Evolutionary conservation across 1,284 basidiomycete species (phyloP), one percentile per base, ranked within the genome.

Genomic region (Ceratobasidium sp.): DNA sequence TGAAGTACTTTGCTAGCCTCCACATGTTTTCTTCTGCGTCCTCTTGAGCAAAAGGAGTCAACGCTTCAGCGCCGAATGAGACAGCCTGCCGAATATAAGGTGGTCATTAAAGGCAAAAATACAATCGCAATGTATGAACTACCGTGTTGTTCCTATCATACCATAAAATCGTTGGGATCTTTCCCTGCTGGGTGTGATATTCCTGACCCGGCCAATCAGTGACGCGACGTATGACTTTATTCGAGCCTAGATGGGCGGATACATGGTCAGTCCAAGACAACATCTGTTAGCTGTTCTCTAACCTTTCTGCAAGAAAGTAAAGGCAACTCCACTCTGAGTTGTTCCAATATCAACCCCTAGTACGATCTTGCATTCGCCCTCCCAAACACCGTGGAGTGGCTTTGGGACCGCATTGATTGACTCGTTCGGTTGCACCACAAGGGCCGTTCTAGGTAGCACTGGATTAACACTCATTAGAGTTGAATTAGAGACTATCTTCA

Each of bases 151-250:
- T 30, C 3, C 18, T 23, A 62, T 75, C 61, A 49, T 75, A 75
- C 62, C 64, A 73, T 6, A 75, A 30, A 0, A 73, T 5, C 1
- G 54, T 73, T 1, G 74, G 74, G 2, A 75, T 61, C 43, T 72
- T 75, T 4, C 49, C 35, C 18, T 72, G 59, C 30, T 69, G 52
- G 8, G 21, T 35, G 0, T 58, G 66, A 14, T 38, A 47, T 28
- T 64, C 66, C 26, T 73, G 74, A 2, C 66, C 73, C 3, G 74
- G 74, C 74, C 74, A 75, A 23, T 47, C 26, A 6, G 23, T 41
- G 16, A 75, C 61, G 6, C 66, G 70, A 16, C 62, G 58, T 8
- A 72, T 30, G 6, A 26, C n/a, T 43, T 23, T 61, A 46, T 1
- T 54, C n/a, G 8, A n/a, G n/a, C n/a, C n/a, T n/a, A n/a, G n/a